Base-by-base conservation (phyloP, 148 eudicot species). In the Camellia sinensis region DNA sequence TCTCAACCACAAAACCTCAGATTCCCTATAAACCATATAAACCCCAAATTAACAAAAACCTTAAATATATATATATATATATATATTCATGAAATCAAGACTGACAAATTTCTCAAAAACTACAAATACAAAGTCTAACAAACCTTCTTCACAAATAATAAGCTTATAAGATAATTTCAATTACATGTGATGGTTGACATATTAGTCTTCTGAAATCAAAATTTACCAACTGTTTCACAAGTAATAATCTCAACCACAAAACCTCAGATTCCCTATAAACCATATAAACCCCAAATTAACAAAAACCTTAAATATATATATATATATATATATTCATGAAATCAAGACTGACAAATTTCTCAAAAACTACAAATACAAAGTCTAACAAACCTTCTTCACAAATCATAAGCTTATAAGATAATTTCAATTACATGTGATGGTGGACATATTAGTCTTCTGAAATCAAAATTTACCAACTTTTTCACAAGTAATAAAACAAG, bases 1-100 rank as follows among this genome's bases (percentile, higher is more conserved):
- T 81, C 77, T 80, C 45, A 45, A 57, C 44, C 54, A 15, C 57
- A 67, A 70, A 67, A 52, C 5, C 52, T 12, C 48, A 45, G 17
- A n/a, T 19, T 2, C 61, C 82, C 63, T 74, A 64, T 64, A 12
- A 54, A 73, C 43, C 29, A 64, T 43, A 67, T 18, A 43, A 48
- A 41, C 2, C 62, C 60, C 43, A 65, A 22, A 67, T 66, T 50
- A 64, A 65, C 52, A n/a, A 13, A 29, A 21, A 11, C 2, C 61
- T 22, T 37, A 17, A 19, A 68, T 1, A 17, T 12, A n/a, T 21
- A n/a, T 50, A 69, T 3, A 18, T 50, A 69, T 3, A 29, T 29
- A 29, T 29, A 29, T 22, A 4, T 43, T 69, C 53, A 68, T 44
- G 19, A 67, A 52, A 50, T 62, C 15, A 67, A 17, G 15, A 54